Base-by-base conservation (phyloP, 371 early-diverging fungal genomes). In the Rhizopus stolonifer region DNA sequence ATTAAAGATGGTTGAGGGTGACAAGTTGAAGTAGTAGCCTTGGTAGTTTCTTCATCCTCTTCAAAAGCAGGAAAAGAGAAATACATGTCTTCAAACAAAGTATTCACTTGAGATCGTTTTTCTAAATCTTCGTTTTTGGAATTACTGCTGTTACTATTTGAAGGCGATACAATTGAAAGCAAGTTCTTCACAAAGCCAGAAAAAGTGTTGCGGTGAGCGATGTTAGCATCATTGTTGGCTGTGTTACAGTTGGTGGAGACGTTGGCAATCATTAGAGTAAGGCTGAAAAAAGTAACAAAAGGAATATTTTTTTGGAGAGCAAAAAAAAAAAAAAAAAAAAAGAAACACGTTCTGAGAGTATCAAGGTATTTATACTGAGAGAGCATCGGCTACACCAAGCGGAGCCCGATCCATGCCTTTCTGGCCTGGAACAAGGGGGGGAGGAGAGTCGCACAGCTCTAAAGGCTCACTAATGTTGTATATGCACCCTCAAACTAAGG, bases 131-230 rank as follows among this genome's bases (percentile, higher is more conserved):
- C 36, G 14, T 54, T 46, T 14, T 58, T 18, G 7, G 17, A 15
- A n/a, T n/a, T n/a, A n/a, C n/a, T n/a, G 15, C 31, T 52, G 3
- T 3, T 6, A 14, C 51, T 22, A 36, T 34, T 44, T 24, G 63
- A 25, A 29, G 67, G 63, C 15, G 69, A 60, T 19, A 68, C 60
- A 3, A 68, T 31, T 31, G 60, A 58, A 8, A 69, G 34, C 26
- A 60, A 51, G 47, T 65, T 65, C 44, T 64, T 64, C 15, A 69
- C 61, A 51, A 69, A 57, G 11, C 61, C 43, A 39, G 65, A 65
- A 21, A 69, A 58, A 14, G 69, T 65, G 21, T 61, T 61, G 17
- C 60, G 55, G 24, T 59, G 64, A 36, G 36, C 29, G 26, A 4
- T 46, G n/a, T 46, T 21, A 36, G 26, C 23, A 19, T 15, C 18